These are phyloP conservation scores for Monilinia aucupariae DNA, from an alignment of 2,329 filamentous ascomycete genomes.

Conservation along the genomic window DNA sequence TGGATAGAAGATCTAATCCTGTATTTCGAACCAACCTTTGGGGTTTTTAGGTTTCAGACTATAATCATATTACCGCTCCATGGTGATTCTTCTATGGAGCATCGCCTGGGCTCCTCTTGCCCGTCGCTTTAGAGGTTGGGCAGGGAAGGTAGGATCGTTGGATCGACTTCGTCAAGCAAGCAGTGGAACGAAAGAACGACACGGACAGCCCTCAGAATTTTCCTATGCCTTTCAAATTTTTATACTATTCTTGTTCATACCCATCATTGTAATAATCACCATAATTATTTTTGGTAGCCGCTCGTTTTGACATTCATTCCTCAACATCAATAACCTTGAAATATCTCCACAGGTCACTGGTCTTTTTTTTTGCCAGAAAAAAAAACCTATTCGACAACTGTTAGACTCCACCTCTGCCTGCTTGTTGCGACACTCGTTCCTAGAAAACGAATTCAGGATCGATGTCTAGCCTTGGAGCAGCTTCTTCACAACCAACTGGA, in stretches of 20 bases:
- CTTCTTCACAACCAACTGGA: background rate
- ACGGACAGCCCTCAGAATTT: background rate
- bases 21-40: background rate
- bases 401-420: background rate
- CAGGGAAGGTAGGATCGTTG: background rate
- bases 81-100: background rate
- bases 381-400: background rate
- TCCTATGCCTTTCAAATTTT: too few species aligned
- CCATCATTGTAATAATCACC: background rate
- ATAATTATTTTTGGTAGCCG: background rate
- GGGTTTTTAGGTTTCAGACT: background rate
- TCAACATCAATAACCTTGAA: background rate
- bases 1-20: background rate
- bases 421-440: background rate
- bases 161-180: background rate
- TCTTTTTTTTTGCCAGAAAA: background rate
- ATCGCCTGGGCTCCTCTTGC: background rate
- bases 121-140: background rate
- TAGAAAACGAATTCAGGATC: background rate
- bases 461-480: background rate
- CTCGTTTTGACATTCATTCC: background rate
- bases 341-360: background rate
- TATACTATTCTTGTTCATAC: background rate
- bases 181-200: background rate
- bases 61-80: background rate